phyloP scores from a whole-genome alignment of 2,329 filamentous ascomycete species.

The Thermothelomyces thermophilus region DNA sequence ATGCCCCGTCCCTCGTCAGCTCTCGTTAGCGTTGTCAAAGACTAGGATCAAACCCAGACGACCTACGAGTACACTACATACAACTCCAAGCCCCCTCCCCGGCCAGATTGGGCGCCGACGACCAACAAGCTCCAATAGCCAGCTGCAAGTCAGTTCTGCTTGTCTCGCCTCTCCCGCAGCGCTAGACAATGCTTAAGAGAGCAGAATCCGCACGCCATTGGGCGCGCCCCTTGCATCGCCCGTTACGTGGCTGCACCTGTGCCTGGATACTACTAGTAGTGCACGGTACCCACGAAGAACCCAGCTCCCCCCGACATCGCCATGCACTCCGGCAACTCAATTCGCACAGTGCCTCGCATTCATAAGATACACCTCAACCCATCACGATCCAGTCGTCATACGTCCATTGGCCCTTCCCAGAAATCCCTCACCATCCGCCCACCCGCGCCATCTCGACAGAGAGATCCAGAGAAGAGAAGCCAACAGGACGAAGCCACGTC shows the following conservation, averaged over 20 bases:
- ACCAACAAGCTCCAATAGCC: neutral
- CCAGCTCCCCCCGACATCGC: no score
- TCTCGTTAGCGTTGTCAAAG: neutral
- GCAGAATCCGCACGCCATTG: neutral
- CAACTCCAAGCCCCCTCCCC: no score
- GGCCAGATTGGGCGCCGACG: conserved; percentile 2
- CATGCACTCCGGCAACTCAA: no score
- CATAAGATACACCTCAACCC: no score
- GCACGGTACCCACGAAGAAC: no score
- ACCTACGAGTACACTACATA: no score
- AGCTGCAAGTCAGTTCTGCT: conserved; percentile 5
- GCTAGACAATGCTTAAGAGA: neutral
- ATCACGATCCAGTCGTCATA: no score
- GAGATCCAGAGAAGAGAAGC: neutral
- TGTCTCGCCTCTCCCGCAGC: conserved; percentile 1
- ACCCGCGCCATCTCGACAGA: neutral
- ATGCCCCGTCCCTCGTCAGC: neutral
- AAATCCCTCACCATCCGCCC: conserved; percentile 6
- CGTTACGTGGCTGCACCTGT: no score
- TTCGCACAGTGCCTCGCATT: no score
- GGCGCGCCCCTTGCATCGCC: neutral
- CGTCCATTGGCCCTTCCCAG: neutral
- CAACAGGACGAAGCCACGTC: neutral
- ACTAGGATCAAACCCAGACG: neutral
- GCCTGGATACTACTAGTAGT: no score